A percentile compares a stretch with the other conserved stretches of the same genome.
Evolutionary conservation across 176 grass and related monocot genomes (phyloP).

Genomic region (Musa itinerans): DNA sequence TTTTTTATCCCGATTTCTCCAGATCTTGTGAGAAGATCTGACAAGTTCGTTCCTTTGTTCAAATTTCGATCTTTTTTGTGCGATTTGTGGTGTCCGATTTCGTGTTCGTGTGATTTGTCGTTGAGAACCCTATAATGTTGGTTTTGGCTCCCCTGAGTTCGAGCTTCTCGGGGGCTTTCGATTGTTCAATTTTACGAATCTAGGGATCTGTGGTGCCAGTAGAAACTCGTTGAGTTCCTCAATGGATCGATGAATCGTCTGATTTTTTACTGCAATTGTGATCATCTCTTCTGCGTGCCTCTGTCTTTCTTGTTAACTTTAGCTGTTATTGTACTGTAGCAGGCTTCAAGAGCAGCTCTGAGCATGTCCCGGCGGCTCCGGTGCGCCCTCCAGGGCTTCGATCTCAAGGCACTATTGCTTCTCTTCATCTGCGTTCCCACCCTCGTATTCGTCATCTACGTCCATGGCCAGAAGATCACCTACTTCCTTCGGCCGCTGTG

Average conservation of each 20-base stretch:
- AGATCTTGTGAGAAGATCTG: neutral
- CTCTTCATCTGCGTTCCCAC: conserved; percentile 69
- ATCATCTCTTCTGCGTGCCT: neutral
- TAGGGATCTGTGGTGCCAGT: neutral
- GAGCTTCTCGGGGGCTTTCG: neutral
- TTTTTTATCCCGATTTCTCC: neutral
- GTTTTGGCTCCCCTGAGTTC: neutral
- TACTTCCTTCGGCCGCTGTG: conserved; percentile 53
- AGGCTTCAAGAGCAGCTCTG: conserved; percentile 45
- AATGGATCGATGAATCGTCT: neutral
- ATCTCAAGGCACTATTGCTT: conserved; percentile 48
- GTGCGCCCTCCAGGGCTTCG: conserved; percentile 65
- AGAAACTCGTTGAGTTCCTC: neutral
- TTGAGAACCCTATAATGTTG: neutral
- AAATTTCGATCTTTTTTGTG: neutral
- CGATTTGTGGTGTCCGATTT: neutral
- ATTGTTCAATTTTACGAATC: neutral
- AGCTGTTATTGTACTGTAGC: conserved; percentile 25
- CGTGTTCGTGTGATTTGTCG: neutral
- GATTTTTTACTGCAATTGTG: neutral
- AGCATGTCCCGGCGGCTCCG: conserved; percentile 60
- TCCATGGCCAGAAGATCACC: conserved; percentile 83
- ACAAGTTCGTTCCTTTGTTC: neutral
- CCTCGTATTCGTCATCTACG: conserved; percentile 58
- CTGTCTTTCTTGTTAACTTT: conserved; percentile 19